These are phyloP conservation scores for Adenanthera pavonina DNA, from an alignment of 306 rosid genomes.

Conservation along the genomic window DNA sequence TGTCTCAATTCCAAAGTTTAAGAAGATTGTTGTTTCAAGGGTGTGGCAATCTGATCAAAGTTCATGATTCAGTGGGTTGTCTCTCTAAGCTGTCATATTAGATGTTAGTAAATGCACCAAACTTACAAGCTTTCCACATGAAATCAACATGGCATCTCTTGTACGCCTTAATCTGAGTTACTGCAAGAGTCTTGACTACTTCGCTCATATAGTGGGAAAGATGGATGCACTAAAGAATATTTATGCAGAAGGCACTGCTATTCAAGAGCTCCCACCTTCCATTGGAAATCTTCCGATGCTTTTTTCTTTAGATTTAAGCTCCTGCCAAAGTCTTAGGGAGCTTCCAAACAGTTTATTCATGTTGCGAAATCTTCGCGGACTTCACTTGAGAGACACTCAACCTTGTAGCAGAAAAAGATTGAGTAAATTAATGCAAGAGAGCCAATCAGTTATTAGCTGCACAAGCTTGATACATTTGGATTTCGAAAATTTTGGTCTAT, in stretches of 20 bases:
- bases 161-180: background rate
- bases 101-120: background rate
- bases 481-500: background rate
- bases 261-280: background rate
- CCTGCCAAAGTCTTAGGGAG: background rate
- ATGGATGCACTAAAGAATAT: background rate
- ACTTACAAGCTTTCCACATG: background rate
- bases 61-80: background rate
- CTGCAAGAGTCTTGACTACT: background rate
- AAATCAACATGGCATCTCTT: background rate
- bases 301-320: background rate
- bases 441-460: background rate
- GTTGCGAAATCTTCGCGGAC: background rate
- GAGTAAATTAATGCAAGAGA: background rate
- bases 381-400: background rate
- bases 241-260: background rate
- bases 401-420: background rate
- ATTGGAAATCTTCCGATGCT: background rate
- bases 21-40: background rate
- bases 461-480: background rate
- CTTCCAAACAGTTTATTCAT: slow-evolving; percentile 16
- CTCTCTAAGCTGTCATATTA: background rate
- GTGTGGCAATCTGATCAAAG: background rate
- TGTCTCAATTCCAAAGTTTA: background rate
- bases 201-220: background rate